Evolutionary conservation across 2,329 filamentous ascomycete species (phyloP), one percentile per base, ranked within the genome.

Genomic region (Sporothrix variecibatus): DNA sequence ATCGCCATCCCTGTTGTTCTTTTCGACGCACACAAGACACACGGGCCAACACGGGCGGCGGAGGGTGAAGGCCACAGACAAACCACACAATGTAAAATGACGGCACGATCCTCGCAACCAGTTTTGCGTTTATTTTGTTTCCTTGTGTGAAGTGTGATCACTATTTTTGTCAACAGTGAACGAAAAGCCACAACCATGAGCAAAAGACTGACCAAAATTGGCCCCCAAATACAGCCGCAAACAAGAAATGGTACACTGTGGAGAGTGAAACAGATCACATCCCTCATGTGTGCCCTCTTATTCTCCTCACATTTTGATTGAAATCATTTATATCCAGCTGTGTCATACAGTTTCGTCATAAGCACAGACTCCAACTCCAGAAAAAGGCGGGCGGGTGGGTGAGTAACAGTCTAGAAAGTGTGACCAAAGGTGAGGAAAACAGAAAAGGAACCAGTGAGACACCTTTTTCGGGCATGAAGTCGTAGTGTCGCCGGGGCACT

Each of bases 71-170:
- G 23, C 4, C 23, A 28, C 23, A 11, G 9, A 56, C 11, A n/a
- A n/a, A n/a, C n/a, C 15, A 38, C 58, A 38, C 28, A 38, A 62
- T 20, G 12, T 31, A 6, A 3, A 15, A 31, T 3, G 56, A 9
- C 56, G 28, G 58, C 58, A 38, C 58, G 31, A 62, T 62, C 58
- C 58, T 40, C 31, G 31, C 58, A 9, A 62, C 58, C 58, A 62
- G 31, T 31, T 38, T 62, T 23, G 11, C 11, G 31, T n/a, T 31
- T 6, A 38, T 38, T 38, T 38, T 62, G 31, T 62, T 40, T 40
- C 31, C 8, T 5, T 53, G 0, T n/a, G 15, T 51, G 15, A 17
- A 20, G 28, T 38, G 34, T 40, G 17, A 12, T n/a, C 23, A 6
- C 31, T 64, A 64, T 40, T 23, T 64, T 23, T 40, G 6, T 64